Percentiles rank a stretch among this genome's conserved stretches.
phyloP scores from a whole-genome alignment of 2,329 filamentous ascomycete genomes.

The Ascosphaera acerosa region DNA sequence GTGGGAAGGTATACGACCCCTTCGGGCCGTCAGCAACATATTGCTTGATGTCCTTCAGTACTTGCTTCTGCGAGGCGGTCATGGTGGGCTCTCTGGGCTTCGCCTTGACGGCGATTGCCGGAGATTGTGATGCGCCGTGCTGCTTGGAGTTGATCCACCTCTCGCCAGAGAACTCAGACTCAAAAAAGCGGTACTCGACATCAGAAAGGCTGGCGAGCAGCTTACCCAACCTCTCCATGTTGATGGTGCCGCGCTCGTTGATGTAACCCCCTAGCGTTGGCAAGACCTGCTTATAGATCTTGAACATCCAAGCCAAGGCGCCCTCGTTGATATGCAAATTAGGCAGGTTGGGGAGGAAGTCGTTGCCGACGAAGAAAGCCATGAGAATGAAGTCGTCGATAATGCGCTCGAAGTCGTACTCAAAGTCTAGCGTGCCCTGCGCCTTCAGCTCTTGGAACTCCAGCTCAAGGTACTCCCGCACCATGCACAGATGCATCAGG shows the following conservation, averaged over 20 bases:
- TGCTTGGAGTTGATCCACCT: constrained; percentile 83
- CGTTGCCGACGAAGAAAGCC: constrained; percentile 98
- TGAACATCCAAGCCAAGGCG: constrained; percentile 89
- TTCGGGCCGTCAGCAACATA: constrained; percentile 36
- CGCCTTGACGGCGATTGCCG: constrained; percentile 24
- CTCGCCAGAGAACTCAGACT: constrained; percentile 65
- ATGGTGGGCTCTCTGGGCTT: constrained; percentile 42
- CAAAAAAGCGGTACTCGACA: constrained; percentile 81
- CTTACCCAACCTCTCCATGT: constrained; percentile 50
- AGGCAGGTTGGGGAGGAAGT: constrained; percentile 92
- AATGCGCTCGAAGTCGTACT: constrained; percentile 81
- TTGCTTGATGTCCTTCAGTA: constrained; percentile 61
- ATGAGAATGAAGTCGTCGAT: constrained; percentile 99
- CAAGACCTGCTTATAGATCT: constrained; percentile 75
- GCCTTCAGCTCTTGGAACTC: constrained; percentile 85
- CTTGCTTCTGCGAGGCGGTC: constrained; percentile 51
- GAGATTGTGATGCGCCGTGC: constrained; percentile 39
- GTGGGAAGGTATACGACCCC: constrained; percentile 44
- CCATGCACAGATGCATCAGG: constrained; percentile 88
- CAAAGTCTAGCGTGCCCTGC: constrained; percentile 43
- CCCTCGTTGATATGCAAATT: constrained; percentile 97
- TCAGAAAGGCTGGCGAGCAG: constrained; percentile 66
- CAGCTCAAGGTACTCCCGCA: constrained; percentile 85
- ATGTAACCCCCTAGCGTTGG: constrained; percentile 81
- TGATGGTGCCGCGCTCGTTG: constrained; percentile 84